Base-by-base conservation (phyloP, 2,329 filamentous ascomycete species). In the Ustulina deusta region DNA sequence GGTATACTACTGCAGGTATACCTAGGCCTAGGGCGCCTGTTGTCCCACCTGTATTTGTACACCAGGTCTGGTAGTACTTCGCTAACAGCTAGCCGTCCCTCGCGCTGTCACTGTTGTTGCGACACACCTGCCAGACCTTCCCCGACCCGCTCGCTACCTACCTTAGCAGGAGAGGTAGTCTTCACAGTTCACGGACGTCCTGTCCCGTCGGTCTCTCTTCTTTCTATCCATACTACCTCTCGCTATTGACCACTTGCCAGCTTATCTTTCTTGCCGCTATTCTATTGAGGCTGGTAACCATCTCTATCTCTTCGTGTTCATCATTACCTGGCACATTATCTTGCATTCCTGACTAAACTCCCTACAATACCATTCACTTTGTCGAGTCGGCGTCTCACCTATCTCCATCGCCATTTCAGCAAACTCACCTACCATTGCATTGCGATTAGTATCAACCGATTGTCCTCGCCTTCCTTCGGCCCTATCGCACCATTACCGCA, bases 371-470 rank as follows among this genome's bases (percentile, higher is more conserved):
- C 68, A 62, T 68, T 69, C 58, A 55, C 63, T 69, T n/a, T 62
- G 61, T 66, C 66, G 63, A 69, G 60, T 63, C 48, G 68, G 63
- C 63, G 60, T 69, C 61, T 69, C 69, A 69, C 69, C 34, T 59
- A 61, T 32, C 59, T 64, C 51, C 63, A 40, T 63, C 63, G 60
- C 60, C 60, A 60, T 69, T 70, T 60, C 51, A 63, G 44, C 63
- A 61, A 61, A 27, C 59, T 42, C 36, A 36, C 42, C 60, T 61
- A 63, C 61, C 61, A 29, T 27, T 58, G 42, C 29, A 46, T 61
- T 61, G 67, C 59, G 60, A 65, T 55, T 44, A 36, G 27, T 54
- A 63, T 42, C 61, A 25, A 42, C 61, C 66, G 38, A 66, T 61
- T 61, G 63, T 29, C 59, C 56, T 63, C 60, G 55, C 44, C 46